phyloP scores from a whole-genome alignment of 192 early-diverging fungal genomes.

The Umbelopsis isabellina region DNA sequence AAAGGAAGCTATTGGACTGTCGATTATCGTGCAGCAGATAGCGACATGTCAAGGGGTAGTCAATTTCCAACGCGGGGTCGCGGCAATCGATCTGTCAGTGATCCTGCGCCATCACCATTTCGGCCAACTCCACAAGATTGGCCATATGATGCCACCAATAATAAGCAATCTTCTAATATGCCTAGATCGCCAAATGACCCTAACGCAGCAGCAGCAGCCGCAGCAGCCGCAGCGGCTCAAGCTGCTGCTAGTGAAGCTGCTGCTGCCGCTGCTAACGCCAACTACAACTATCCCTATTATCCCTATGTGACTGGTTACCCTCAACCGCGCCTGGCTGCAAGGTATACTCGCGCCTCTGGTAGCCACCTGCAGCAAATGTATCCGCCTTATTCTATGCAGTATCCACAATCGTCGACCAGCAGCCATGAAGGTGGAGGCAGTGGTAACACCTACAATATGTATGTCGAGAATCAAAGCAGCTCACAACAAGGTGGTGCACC shows the following conservation, averaged over 20 bases:
- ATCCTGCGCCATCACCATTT: slow-evolving; percentile 33
- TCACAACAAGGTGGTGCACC: neutral
- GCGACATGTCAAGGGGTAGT: slow-evolving; percentile 25
- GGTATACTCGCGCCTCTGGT: slow-evolving; percentile 12
- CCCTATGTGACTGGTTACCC: slow-evolving; percentile 18
- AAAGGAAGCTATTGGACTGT: slow-evolving; percentile 87
- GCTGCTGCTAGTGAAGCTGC: slow-evolving; percentile 1
- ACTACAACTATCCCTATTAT: slow-evolving; percentile 20
- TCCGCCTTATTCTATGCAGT: slow-evolving; percentile 19
- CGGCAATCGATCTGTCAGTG: slow-evolving; percentile 37
- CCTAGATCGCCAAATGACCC: slow-evolving; percentile 12
- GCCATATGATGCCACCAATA: slow-evolving; percentile 8
- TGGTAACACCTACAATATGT: neutral
- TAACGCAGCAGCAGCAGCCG: neutral
- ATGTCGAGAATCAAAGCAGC: slow-evolving; percentile 10
- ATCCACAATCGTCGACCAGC: neutral
- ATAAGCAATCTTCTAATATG: neutral
- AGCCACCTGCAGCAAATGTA: slow-evolving; percentile 20
- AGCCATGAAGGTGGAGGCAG: neutral
- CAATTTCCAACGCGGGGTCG: slow-evolving; percentile 29
- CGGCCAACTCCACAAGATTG: slow-evolving; percentile 13
- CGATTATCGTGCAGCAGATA: slow-evolving; percentile 51
- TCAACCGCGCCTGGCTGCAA: slow-evolving; percentile 21
- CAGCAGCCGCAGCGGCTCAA: slow-evolving; percentile 2
- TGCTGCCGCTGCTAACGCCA: slow-evolving; percentile 5